phyloP scores from a whole-genome alignment of 2,329 filamentous ascomycete genomes.

The Hirsutella thompsonii region DNA sequence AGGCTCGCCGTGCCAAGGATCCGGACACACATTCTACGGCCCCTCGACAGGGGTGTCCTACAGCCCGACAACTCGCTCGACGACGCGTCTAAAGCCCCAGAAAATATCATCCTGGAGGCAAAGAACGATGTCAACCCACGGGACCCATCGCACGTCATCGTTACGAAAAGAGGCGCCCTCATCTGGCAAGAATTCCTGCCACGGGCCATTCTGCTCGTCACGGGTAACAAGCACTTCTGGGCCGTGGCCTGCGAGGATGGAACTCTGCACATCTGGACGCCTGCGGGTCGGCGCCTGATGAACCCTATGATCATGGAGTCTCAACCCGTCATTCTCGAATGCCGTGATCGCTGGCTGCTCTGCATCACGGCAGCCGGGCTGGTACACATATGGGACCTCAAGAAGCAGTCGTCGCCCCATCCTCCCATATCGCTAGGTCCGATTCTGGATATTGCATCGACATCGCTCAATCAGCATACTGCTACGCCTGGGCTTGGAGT shows the following conservation, averaged over 20 bases:
- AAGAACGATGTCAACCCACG: constrained; percentile 66
- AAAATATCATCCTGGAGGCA: constrained; percentile 74
- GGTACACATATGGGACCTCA: constrained; percentile 89
- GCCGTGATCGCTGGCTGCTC: constrained; percentile 76
- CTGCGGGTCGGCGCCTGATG: constrained; percentile 73
- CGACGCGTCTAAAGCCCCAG: constrained; percentile 48
- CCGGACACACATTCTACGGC: constrained; percentile 67
- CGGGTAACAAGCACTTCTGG: constrained; percentile 86
- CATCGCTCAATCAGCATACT: constrained; percentile 62
- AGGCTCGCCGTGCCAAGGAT: constrained; percentile 81
- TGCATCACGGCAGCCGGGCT: constrained; percentile 81
- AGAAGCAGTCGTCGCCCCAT: constrained; percentile 70
- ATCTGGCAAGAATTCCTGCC: constrained; percentile 94
- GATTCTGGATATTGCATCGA: constrained; percentile 73
- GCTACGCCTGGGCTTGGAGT: constrained; percentile 70
- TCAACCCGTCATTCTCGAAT: constrained; percentile 88
- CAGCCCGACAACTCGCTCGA: constrained; percentile 39
- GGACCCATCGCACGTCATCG: constrained; percentile 74
- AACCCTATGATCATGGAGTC: constrained; percentile 81
- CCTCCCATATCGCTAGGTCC: constrained; percentile 83
- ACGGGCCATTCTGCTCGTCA: constrained; percentile 73
- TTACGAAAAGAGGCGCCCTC: constrained; percentile 65
- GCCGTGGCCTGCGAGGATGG: constrained; percentile 89
- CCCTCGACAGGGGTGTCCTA: constrained; percentile 56
- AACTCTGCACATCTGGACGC: constrained; percentile 80